Evolutionary conservation across 2,329 filamentous ascomycete genomes (phyloP), one percentile per base, ranked within the genome.

Genomic region (Aspergillus udagawae): DNA sequence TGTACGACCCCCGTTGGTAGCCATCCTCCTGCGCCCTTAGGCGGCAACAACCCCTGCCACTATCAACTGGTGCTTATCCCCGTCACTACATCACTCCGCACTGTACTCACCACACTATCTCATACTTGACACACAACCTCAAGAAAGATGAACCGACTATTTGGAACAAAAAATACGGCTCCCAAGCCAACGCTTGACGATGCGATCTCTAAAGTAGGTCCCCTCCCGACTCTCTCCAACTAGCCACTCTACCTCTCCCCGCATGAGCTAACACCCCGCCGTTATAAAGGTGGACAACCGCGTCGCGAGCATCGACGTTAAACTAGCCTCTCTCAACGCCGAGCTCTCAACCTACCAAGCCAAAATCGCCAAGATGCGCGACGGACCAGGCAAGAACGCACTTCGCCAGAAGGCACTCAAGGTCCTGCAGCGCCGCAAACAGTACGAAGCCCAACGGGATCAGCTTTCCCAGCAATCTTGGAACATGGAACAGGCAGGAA

Each of bases 401-500:
- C 86, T 99, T 67, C 95, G 94, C 73, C 88, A 95, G 70, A 97
- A 97, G 71, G 93, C 93, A 2, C 87, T 96, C 68, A 96, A 96
- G 69, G 87, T 97, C 10, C 87, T 97, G 2, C 91, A 96, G 78
- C 89, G 92, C 58, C 89, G 93, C 66, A 96, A 96, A 73, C 88
- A 92, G 76, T 96, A 96, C 85, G 94, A 99, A 77, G 83, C 85
- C 3, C 92, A 97, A 77, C 91, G 93, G 63, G 92, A 97, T 69
- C 92, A 97, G 77, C 86, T 97, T 54, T 90, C 96, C 77, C 84
- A 88, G 63, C 94, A 99, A 78, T 91, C 91, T 23, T 97, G 92
- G 92, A 97, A 97, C 79, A 97, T 99, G 92, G 92, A 97, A 79
- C 92, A 97, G 77, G 92, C 93, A 3, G 89, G 90, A 73, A 95